Conservation (phyloP, 1,139 yeast species). For the Geotrichum klebahnii region DNA sequence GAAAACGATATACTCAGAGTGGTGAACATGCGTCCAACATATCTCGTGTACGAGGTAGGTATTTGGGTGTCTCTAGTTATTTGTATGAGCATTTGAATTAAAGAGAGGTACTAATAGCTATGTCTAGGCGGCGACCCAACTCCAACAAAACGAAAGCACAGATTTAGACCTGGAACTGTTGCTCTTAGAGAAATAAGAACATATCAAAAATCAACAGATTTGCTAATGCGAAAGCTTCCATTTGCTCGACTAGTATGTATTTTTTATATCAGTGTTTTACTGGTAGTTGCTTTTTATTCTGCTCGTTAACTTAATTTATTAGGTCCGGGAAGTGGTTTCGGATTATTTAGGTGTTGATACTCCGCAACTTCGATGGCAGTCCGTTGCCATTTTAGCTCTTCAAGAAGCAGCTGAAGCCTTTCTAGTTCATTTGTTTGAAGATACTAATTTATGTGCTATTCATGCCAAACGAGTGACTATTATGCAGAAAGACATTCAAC, state of each 20-base stretch:
- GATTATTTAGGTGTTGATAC: constrained; percentile 52
- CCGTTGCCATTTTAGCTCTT: constrained; percentile 78
- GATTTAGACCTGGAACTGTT: constrained; percentile 67
- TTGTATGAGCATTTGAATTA: neutral
- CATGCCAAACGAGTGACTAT: constrained; percentile 94
- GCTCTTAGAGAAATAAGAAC: constrained; percentile 76
- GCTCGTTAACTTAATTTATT: neutral
- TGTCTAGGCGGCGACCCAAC: constrained; percentile 25
- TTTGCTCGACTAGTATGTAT: constrained; percentile 64
- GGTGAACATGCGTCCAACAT: neutral
- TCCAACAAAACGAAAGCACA: constrained; percentile 40
- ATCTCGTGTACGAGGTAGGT: constrained; percentile 12
- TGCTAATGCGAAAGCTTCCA: constrained; percentile 79
- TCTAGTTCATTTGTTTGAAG: constrained; percentile 78
- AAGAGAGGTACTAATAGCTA: constrained; percentile 5
- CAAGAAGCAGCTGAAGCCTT: constrained; percentile 94
- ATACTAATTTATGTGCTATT: constrained; percentile 82
- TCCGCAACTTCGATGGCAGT: constrained; percentile 74
- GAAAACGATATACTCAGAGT: neutral
- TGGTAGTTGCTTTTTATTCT: neutral
- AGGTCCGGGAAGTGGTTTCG: constrained; percentile 71
- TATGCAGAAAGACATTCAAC: constrained; percentile 87
- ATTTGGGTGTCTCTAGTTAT: no score
- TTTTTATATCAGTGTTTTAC: neutral
- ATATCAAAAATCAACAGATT: constrained; percentile 73